Evolutionary conservation across 345 rosid species (phyloP).

Genomic region (Salix purpurea): DNA sequence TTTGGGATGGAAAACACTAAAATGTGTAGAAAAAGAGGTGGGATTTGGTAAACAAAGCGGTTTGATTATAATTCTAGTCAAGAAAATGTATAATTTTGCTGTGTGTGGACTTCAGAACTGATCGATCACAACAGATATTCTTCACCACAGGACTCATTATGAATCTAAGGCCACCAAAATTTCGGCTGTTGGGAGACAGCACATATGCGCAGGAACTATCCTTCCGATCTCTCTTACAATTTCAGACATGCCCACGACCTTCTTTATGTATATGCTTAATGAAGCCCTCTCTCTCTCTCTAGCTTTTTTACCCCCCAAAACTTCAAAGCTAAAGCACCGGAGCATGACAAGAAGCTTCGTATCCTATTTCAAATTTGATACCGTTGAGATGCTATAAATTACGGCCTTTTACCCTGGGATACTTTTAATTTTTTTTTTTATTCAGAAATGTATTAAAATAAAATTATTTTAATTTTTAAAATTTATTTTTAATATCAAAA

Average conservation of each 20-base stretch:
- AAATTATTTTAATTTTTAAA: no score
- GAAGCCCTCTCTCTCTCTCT: no score
- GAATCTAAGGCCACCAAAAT: background rate
- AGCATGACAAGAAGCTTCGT: background rate
- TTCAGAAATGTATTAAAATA: no score
- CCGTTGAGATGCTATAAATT: background rate
- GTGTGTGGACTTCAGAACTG: background rate
- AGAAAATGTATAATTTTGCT: background rate
- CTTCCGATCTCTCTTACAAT: background rate
- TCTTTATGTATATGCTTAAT: background rate
- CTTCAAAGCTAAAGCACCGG: background rate
- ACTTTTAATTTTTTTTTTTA: no score
- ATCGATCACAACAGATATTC: background rate
- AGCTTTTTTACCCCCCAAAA: background rate
- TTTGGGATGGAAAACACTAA: background rate
- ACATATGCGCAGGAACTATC: background rate
- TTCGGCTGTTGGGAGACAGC: background rate
- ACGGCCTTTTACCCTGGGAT: no score
- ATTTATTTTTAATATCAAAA: no score
- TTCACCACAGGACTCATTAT: background rate
- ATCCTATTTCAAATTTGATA: background rate
- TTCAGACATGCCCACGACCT: background rate
- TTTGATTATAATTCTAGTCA: background rate
- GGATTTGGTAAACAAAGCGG: background rate
- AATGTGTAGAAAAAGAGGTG: background rate